Evolutionary conservation across 176 grass and related monocot species (phyloP), one percentile per base, ranked within the genome.

Genomic region (Alloteropsis semialata): DNA sequence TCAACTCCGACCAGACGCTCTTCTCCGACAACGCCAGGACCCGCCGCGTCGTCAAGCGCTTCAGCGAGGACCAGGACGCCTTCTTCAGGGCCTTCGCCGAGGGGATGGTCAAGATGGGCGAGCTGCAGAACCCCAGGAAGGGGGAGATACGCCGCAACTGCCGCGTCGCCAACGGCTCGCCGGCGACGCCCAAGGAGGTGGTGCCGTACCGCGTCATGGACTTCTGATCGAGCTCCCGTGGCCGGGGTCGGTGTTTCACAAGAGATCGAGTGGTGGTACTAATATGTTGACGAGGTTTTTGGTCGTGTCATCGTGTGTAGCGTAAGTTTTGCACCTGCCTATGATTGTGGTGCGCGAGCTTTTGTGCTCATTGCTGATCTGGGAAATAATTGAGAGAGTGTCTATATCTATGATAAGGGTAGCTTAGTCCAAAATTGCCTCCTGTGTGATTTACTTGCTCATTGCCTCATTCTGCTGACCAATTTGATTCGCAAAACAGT

Each of bases 1-100:
- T 99, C 16, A 99, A 96, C 86, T 96, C 93, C 11, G 96, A 96
- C 80, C 93, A 99, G 76, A 99, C 97, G 50, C 83, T 99, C 82
- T 94, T 91, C 88, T 94, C 93, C 6, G 97, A 92, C 78, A 64
- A 92, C 45, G 78, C 62, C 16, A 70, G 19, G 42, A 94, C 97
- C 4, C 69, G 69, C 19, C 39, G 6, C 22, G 42, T 83, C 34
- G 93, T 96, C 32, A 63, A 45, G 64, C 57, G 30, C 55, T 94
- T 92, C 73, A 84, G 89, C 73, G 15, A 60, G 9, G 63, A 99
- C 77, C 87, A 96, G 76, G 83, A 33, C 36, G 91, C 89, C 16
- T 99, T 99, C 79, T 99, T 94, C 82, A 78, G 50, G 55, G 96
- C 93, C 44, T 96, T 96, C 81, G 65, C 85, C 21, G 57, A 89